A percentile compares a stretch with the other conserved stretches of the same genome.
Conservation (phyloP, 768 basidiomycete species). For the Lactarius quietus region DNA sequence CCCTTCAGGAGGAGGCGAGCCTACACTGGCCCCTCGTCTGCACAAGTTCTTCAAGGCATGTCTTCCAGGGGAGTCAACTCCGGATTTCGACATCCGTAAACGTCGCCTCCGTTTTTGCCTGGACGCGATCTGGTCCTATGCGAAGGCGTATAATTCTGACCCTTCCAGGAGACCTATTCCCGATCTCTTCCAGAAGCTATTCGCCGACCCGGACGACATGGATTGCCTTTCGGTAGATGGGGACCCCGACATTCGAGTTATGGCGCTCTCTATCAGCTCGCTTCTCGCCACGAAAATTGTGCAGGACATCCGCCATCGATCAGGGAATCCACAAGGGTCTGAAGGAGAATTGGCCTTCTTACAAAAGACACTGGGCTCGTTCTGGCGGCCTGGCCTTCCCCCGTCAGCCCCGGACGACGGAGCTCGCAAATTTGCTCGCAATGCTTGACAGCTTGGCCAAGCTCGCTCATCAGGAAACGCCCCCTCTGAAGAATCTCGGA, state of each 20-base stretch:
- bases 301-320: background rate
- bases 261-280: background rate
- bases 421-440: conserved; percentile 1
- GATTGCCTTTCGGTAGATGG: background rate
- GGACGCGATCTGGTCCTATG: background rate
- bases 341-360: background rate
- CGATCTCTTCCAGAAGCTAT: background rate
- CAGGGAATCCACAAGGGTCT: background rate
- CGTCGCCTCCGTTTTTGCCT: conserved; percentile 1
- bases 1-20: background rate
- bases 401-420: background rate
- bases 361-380: background rate
- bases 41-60: background rate
- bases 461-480: background rate
- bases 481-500: background rate
- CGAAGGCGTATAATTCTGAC: background rate
- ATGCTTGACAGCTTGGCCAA: background rate
- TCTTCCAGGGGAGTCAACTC: background rate
- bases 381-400: background rate
- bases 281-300: background rate
- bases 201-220: background rate
- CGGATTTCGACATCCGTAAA: background rate
- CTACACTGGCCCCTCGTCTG: background rate
- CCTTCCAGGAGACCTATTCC: background rate
- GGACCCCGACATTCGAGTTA: background rate